phyloP scores from a whole-genome alignment of 148 eudicot genomes.

The Vaccinium macrocarpon region DNA sequence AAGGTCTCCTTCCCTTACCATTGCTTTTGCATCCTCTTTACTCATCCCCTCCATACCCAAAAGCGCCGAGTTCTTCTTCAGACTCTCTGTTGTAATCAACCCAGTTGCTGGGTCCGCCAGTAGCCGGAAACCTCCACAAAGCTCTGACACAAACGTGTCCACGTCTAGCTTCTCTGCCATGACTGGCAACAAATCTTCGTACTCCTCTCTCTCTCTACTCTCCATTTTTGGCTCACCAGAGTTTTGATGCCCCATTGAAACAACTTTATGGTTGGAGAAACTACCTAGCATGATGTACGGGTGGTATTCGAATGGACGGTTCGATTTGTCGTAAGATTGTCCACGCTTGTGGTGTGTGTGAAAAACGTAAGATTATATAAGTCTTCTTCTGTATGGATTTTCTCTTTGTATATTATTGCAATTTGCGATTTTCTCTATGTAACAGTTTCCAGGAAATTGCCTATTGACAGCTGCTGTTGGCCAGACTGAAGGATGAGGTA shows the following conservation, averaged over 20 bases:
- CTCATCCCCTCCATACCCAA: conserved; percentile 53
- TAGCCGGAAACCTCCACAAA: conserved; percentile 47
- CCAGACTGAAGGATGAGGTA: not conserved
- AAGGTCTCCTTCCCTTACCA: conserved; percentile 45
- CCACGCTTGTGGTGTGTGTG: conserved; percentile 1
- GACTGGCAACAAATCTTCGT: conserved; percentile 48
- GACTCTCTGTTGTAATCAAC: conserved; percentile 36
- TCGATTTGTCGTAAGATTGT: not conserved
- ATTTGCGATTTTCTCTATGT: not conserved
- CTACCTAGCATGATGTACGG: not conserved
- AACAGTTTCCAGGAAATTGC: conserved; percentile 49
- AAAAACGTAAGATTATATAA: not conserved
- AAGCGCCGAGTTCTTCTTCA: conserved; percentile 36
- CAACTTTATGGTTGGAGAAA: not conserved
- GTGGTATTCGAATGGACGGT: not conserved
- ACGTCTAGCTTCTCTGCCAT: conserved; percentile 55
- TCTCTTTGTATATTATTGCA: not conserved
- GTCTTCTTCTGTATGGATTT: not conserved
- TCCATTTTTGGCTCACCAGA: not conserved
- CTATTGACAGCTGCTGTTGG: not conserved
- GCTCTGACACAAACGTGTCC: conserved; percentile 37
- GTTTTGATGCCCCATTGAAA: not conserved
- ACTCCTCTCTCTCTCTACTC: conserved; percentile 12
- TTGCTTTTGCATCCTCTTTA: conserved; percentile 39
- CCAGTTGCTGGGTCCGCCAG: conserved; percentile 36